These are phyloP conservation scores for Alectoria sarmentosa DNA, from an alignment of 495 filamentous ascomycete genomes.

Conservation along the genomic window DNA sequence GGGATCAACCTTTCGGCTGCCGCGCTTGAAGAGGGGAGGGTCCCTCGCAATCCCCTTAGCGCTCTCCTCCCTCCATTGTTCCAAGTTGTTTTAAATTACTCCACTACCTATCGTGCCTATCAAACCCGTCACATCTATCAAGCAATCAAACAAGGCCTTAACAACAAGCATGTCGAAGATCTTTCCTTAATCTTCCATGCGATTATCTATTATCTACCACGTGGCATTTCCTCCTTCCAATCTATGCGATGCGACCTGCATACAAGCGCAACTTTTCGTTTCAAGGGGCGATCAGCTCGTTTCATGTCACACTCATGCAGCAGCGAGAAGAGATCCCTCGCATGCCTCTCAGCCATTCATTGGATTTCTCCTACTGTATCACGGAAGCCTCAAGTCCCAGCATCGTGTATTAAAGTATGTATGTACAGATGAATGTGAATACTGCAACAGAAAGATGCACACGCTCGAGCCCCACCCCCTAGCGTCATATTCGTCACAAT, in stretches of 20 bases:
- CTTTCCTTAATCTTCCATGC: conserved; percentile 4
- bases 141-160: no score
- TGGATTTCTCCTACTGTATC: neutral
- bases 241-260: neutral
- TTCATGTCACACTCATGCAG: conserved; percentile 4
- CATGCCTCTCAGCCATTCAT: neutral
- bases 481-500: neutral
- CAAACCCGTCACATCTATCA: no score
- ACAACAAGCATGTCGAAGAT: neutral
- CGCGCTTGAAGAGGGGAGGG: no score
- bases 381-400: neutral
- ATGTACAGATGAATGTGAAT: neutral
- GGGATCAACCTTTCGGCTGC: neutral
- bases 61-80: no score
- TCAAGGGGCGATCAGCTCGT: neutral
- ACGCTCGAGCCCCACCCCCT: neutral
- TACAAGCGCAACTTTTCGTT: neutral
- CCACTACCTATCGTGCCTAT: no score
- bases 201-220: conserved; percentile 6
- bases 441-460: neutral
- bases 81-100: no score
- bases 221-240: neutral
- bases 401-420: neutral
- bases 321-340: neutral
- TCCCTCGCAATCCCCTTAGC: no score